These are phyloP conservation scores for Mitragyna speciosa DNA, from an alignment of 257 asterid genomes.

Conservation along the genomic window DNA sequence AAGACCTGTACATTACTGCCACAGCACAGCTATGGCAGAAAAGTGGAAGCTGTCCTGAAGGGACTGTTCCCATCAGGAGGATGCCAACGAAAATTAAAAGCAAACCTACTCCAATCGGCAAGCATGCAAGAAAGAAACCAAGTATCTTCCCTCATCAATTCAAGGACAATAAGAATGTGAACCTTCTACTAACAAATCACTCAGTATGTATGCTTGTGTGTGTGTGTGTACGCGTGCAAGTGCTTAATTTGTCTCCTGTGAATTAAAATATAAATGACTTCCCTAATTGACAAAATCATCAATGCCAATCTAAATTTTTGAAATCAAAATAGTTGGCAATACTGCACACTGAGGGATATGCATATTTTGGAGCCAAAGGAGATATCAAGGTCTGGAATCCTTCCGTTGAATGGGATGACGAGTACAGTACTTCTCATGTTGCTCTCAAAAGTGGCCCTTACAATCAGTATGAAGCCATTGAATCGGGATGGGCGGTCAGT, in stretches of 20 bases:
- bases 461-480: constrained; percentile 37
- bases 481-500: constrained; percentile 79
- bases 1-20: neutral
- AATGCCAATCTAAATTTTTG: neutral
- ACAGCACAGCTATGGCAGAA: constrained; percentile 57
- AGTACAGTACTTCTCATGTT: constrained; percentile 53
- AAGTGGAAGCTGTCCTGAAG: constrained; percentile 68
- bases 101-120: no score
- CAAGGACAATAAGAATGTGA: constrained; percentile 22
- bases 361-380: constrained; percentile 66
- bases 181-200: constrained; percentile 41
- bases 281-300: neutral
- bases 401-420: constrained; percentile 57
- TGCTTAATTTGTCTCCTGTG: neutral
- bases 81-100: neutral
- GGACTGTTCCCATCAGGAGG: constrained; percentile 63
- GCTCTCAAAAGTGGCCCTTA: constrained; percentile 50
- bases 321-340: constrained; percentile 40
- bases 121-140: constrained; percentile 19
- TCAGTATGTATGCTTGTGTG: constrained; percentile 36
- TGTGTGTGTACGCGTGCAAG: neutral
- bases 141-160: constrained; percentile 6
- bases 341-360: constrained; percentile 49
- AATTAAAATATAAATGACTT: neutral
- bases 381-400: constrained; percentile 61